Percentiles rank a stretch among this genome's conserved stretches.
Evolutionary conservation across 108 stramenopile species (phyloP).

Genomic region (Epithemia pelagica): DNA sequence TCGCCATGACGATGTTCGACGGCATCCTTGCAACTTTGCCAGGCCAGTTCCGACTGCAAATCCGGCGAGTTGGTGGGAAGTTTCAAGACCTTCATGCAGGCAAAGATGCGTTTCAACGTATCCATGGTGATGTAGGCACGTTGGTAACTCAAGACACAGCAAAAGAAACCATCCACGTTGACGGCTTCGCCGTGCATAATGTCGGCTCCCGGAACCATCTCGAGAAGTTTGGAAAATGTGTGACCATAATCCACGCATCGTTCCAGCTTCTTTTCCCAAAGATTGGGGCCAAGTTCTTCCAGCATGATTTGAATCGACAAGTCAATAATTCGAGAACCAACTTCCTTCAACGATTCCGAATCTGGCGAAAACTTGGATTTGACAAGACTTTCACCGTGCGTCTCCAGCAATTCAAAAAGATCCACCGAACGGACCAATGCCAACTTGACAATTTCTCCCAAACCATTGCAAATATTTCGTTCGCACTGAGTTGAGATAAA

Average conservation of each 20-base stretch:
- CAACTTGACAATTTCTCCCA: conserved; percentile 94
- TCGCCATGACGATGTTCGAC: conserved; percentile 94
- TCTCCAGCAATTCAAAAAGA: conserved; percentile 89
- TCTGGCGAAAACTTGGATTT: conserved; percentile 54
- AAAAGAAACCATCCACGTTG: conserved; percentile 94
- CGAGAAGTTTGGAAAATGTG: conserved; percentile 92
- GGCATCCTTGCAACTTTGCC: conserved; percentile 89
- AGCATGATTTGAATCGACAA: conserved; percentile 94
- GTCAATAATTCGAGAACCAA: conserved; percentile 85
- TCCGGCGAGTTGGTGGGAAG: conserved; percentile 77
- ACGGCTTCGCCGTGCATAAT: conserved; percentile 98
- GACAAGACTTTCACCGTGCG: conserved; percentile 81
- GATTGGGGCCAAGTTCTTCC: conserved; percentile 94
- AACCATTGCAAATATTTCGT: conserved; percentile 87
- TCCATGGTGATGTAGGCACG: conserved; percentile 84
- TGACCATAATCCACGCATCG: conserved; percentile 93
- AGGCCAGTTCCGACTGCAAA: conserved; percentile 66
- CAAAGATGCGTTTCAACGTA: conserved; percentile 74
- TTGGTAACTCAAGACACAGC: conserved; percentile 78
- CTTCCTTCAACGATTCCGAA: conserved; percentile 50
- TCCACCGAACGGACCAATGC: conserved; percentile 86
- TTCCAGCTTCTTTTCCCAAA: conserved; percentile 90
- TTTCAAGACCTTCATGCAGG: conserved; percentile 68
- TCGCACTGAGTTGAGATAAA: conserved; percentile 86
- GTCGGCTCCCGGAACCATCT: conserved; percentile 89